Evolutionary conservation across 2,329 filamentous ascomycete species (phyloP), one percentile per base, ranked within the genome.

Genomic region (Blumeriella jaapii): DNA sequence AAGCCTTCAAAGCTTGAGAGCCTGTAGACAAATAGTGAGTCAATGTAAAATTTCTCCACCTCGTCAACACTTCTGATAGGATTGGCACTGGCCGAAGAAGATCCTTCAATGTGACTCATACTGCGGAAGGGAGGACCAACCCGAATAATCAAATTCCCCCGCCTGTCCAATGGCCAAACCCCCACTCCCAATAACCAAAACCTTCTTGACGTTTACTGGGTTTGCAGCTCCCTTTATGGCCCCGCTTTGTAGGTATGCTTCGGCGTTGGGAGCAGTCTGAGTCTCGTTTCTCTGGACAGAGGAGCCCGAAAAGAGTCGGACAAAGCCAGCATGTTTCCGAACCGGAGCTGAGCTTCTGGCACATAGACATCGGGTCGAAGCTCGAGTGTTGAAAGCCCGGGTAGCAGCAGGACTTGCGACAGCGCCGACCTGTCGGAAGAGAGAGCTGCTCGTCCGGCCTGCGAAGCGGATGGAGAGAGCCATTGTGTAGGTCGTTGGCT

Each of bases 81-180:
- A 10, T 29, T 10, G 25, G 22, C 2, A 15, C 18, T 24, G 17
- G 10, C 12, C 10, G 2, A 31, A 32, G 11, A 8, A 35, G 13
- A 13, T 29, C 11, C 29, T 24, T 24, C 11, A 9, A 26, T 26
- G 29, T 51, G 47, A 54, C 42, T 54, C 50, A 53, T 46, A 31
- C 26, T 29, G 6, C 12, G 27, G 24, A 22, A 38, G 23, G 36
- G 40, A 38, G 26, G 8, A 54, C 53, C 19, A 43, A 93, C 86
- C 89, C 61, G 91, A 96, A 63, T 96, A 96, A 64, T 96, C 89
- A 55, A 96, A 96, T 67, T 96, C 89, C 65, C 89, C 89, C 47
- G 89, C 89, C 64, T 96, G 89, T 46, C 89, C 89, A 73, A 96
- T 96, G 59, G 84, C 85, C 51, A 96, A 71, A 61, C 89, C 89